Base-by-base conservation (phyloP, 805 yeast species). In the Starmerella etchellsii region DNA sequence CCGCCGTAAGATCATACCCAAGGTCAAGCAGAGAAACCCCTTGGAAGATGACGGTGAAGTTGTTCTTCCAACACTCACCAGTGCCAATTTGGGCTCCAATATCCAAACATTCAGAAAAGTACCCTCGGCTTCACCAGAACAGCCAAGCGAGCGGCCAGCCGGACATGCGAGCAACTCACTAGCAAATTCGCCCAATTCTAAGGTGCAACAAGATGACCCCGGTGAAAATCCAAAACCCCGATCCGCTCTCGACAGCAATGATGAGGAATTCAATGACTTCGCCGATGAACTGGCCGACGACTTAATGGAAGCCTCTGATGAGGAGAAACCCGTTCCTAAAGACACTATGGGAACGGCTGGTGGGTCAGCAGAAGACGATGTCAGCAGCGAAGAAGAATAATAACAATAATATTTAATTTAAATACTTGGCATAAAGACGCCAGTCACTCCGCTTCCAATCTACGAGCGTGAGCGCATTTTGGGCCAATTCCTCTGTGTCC, bases 201-300 rank as follows among this genome's bases (percentile, higher is more conserved):
- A n/a, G n/a, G n/a, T n/a, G n/a, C n/a, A n/a, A n/a, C n/a, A n/a
- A n/a, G n/a, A n/a, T n/a, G n/a, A n/a, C n/a, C n/a, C n/a, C n/a
- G n/a, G n/a, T n/a, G n/a, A n/a, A n/a, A n/a, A n/a, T n/a, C n/a
- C n/a, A n/a, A n/a, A n/a, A n/a, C n/a, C n/a, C n/a, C n/a, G n/a
- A n/a, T n/a, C n/a, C n/a, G n/a, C n/a, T n/a, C n/a, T n/a, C n/a
- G n/a, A n/a, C n/a, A n/a, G n/a, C n/a, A n/a, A 23, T 19, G 58
- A 53, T n/a, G 59, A 54, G 20, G 58, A 53, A 13, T 55, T 56
- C 31, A 56, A 54, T 30, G 58, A 50, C 22, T 40, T 55, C 3
- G 53, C 54, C 5, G 57, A 54, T 5, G 59, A 53, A 10, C 47
- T 57, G 16, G 61, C 58, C 8, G 55, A 51, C 34, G 60, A 55